Evolutionary conservation across 768 basidiomycete genomes (phyloP), one percentile per base, ranked within the genome.

Genomic region (Mycena albidolilacea): DNA sequence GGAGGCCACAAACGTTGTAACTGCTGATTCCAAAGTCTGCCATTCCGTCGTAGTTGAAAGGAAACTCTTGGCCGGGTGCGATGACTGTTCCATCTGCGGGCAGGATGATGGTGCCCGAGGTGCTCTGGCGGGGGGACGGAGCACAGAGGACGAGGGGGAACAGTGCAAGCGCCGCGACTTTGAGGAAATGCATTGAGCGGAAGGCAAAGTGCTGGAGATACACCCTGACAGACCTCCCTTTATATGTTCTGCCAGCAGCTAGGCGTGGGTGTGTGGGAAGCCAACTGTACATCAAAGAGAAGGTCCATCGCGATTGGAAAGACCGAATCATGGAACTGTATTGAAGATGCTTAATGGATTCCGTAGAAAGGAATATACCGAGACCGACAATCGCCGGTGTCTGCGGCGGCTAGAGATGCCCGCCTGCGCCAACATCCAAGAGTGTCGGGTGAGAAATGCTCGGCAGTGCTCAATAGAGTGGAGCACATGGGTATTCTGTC

Each of bases 11-110:
- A 2, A 72, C 70, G 60, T 80, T 81, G 75, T 84, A 86, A 75
- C 83, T 84, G 5, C 85, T 85, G 35, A 81, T 75, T 44, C 84
- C 84, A 70, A 84, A 87, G 71, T 87, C 86, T 8, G 82, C 85
- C 64, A 80, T 81, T 19, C 77, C 76, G 30, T 76, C 66, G 76
- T 87, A 87, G 15, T 70, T 17, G 76, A 87, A 88, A 64, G 84
- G 75, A 78, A 88, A 88, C 2, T 73, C 59, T 39, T 76, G 75
- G 35, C 85, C 86, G n/a, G 87, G 87, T 12, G 78, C 76, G 60
- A 88, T 83, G 35, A 76, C 70, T 8, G 84, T 80, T 17, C 84
- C 84, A 43, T 73, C 72, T 9, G 70, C 67, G 30, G 81, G 81
- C 10, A 67, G 67, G 66, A 79, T 39, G 63, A 80, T 81, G 37